phyloP scores from a whole-genome alignment of 306 rosid species.

The Cotoneaster glaucophyllus region DNA sequence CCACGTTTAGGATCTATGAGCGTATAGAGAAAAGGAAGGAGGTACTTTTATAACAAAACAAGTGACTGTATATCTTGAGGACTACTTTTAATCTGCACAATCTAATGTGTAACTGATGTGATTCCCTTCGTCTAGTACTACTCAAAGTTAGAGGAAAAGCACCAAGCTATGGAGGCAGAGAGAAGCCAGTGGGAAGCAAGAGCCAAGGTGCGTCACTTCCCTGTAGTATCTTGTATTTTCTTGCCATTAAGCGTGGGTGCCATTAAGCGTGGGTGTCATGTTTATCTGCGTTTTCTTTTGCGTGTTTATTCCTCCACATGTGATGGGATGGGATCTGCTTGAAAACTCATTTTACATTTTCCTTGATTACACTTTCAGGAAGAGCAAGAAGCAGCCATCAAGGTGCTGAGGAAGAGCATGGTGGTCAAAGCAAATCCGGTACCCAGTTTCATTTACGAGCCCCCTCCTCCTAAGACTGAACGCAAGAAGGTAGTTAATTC shows the following conservation, averaged over 20 bases:
- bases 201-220: conserved; percentile 48
- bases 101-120: neutral
- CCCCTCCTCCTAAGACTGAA: conserved; percentile 76
- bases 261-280: neutral
- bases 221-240: neutral
- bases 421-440: conserved; percentile 93
- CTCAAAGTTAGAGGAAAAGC: conserved; percentile 80
- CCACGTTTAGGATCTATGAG: conserved; percentile 44
- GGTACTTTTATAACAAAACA: conserved; percentile 40
- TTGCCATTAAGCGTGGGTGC: neutral
- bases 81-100: neutral
- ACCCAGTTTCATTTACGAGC: conserved; percentile 88
- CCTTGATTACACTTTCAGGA: conserved; percentile 44
- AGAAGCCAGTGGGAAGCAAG: conserved; percentile 66
- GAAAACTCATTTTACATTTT: conserved; percentile 5
- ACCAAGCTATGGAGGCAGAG: conserved; percentile 88
- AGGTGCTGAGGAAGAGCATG: conserved; percentile 73
- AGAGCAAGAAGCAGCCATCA: conserved; percentile 91
- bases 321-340: neutral
- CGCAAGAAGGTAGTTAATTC: conserved; percentile 64
- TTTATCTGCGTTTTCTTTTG: neutral
- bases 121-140: conserved; percentile 55
- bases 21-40: conserved; percentile 93
- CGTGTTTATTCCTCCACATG: conserved; percentile 2
- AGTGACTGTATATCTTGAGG: conserved; percentile 6